Base-by-base conservation (phyloP, 2,329 filamentous ascomycete genomes). In the Neofusicoccum umdonicola region DNA sequence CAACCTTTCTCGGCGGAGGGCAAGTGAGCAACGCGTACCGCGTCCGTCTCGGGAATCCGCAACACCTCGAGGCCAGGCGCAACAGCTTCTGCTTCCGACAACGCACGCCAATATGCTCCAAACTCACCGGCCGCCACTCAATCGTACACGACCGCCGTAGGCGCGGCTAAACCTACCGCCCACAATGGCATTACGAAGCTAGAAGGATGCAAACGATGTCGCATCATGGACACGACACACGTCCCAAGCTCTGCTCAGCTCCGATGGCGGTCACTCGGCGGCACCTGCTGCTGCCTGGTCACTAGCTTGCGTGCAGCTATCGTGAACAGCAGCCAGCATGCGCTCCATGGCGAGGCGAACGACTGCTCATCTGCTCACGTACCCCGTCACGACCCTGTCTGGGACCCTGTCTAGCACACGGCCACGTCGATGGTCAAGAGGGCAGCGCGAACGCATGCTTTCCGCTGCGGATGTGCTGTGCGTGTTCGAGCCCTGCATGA, bases 171-270 rank as follows among this genome's bases (percentile, higher is more conserved):
- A 60, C 56, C 56, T 60, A 37, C 56, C 56, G 12, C 22, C 17
- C 19, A 19, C 11, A 37, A 52, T 37, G 27, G 5, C 41, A 47
- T 60, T 45, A 45, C 44, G 15, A 60, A 60, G 56, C 44, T 60
- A 42, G 41, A 45, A 60, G 56, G 56, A 60, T 60, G 56, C 56
- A 60, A 35, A 60, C 41, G 41, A 60, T 47, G 56, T 60, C 56
- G 56, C 56, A 60, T 60, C 56, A 60, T 60, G 56, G 56, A 60
- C 56, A 60, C 56, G 56, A 60, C 56, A 60, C 56, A 42, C 54
- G 54, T 42, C 52, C 54, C 22, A 57, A 45, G 54, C 34, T 37
- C 54, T 57, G 17, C 39, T 31, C 12, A 42, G 54, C 56, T 60
- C 56, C 56, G 56, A 60, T 60, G 56, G 56, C 56, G 56, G 56